These are phyloP conservation scores for Gracilaria vermiculophylla DNA, from an alignment of 23 red algal species.

Conservation along the genomic window DNA sequence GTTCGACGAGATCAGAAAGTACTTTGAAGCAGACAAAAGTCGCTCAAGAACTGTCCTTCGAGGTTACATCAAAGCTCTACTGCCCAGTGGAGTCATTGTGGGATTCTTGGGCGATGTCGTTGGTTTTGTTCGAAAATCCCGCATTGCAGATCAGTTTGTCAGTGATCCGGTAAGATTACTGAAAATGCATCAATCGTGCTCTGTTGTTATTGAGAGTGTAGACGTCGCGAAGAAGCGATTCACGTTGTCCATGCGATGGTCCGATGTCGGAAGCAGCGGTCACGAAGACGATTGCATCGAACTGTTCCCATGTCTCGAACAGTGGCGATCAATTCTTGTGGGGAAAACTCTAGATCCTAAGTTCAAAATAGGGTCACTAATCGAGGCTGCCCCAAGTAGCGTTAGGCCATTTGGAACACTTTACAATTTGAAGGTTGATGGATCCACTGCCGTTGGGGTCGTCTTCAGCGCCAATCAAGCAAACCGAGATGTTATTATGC, in stretches of 20 bases:
- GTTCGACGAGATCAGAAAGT: not conserved
- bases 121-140: slow-evolving; percentile 33
- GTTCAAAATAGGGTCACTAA: slow-evolving; percentile 27
- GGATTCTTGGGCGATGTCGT: slow-evolving; percentile 64
- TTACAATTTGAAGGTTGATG: slow-evolving; percentile 23
- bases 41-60: not conserved
- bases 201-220: slow-evolving; percentile 17
- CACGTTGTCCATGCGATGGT: slow-evolving; percentile 34
- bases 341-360: not conserved
- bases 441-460: slow-evolving; percentile 18
- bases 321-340: slow-evolving; percentile 6
- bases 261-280: slow-evolving; percentile 16
- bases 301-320: slow-evolving; percentile 25
- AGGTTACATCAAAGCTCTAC: slow-evolving; percentile 63
- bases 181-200: slow-evolving; percentile 56
- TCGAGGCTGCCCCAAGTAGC: slow-evolving; percentile 14
- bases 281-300: not conserved
- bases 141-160: slow-evolving; percentile 60
- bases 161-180: slow-evolving; percentile 41
- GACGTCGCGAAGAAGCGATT: slow-evolving; percentile 41
- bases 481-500: slow-evolving; percentile 3
- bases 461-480: not conserved
- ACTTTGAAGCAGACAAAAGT: not conserved
- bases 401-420: slow-evolving; percentile 26
- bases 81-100: slow-evolving; percentile 55